Evolutionary conservation across 2,329 filamentous ascomycete genomes (phyloP), one percentile per base, ranked within the genome.

Genomic region (Shiraia sp.): DNA sequence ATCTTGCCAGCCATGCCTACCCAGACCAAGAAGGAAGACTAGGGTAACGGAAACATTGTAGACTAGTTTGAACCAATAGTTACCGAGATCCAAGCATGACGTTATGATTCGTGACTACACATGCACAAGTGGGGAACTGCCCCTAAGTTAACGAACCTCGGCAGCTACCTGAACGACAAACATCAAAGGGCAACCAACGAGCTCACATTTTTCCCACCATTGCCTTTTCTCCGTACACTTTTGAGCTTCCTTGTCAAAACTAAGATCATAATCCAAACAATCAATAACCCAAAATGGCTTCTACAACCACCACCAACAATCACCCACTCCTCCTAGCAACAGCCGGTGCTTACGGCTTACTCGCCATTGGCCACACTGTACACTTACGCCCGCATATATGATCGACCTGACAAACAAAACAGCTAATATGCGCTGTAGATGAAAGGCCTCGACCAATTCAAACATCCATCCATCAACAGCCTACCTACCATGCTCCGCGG

Each of bases 371-470:
- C 5, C 66, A 69, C 34, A 69, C 63, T 8, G 65, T 69, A 59
- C 16, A 53, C 29, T 13, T 8, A 40, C 23, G 16, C 24, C 6
- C 13, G 10, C 10, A n/a, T n/a, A n/a, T n/a, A n/a, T n/a, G n/a
- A n/a, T n/a, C n/a, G n/a, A n/a, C n/a, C n/a, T 6, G 12, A 31
- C 12, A 10, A 26, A 29, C 14, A 13, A 12, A 10, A n/a, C 15
- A 14, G 19, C 7, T 28, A 6, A 2, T 30, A 6, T 13, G 24
- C 6, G 13, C 33, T 16, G 25, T 23, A 69, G 63, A 49, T 51
- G 10, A 68, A 67, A 40, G 66, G 66, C 2, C 51, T 67, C 10
- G 60, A 65, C 6, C 62, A 66, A 27, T 68, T 67, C 52, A 62
- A 63, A 28, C 59, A 69, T 13, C 51, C 59, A 0, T 61, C 64